Evolutionary conservation across 345 rosid genomes (phyloP).

Genomic region (Citropsis articulata): DNA sequence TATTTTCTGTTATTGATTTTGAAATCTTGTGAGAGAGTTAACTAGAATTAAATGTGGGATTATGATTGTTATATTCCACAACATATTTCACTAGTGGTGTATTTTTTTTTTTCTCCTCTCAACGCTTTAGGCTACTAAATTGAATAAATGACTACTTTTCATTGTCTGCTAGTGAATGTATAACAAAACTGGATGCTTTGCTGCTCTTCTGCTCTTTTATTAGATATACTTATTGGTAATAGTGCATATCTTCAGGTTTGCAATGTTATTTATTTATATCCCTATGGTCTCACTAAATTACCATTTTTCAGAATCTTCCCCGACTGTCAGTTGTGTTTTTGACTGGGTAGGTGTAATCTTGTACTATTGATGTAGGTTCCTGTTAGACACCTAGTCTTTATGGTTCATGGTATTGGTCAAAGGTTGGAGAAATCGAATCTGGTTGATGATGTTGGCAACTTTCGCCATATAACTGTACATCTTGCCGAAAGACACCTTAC

Average conservation of each 20-base stretch:
- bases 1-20: too few relatives aligned
- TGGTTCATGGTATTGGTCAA: slow-evolving; percentile 99
- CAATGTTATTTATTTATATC: neutral
- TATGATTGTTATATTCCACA: neutral
- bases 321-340: neutral
- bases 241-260: neutral
- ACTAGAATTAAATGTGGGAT: neutral
- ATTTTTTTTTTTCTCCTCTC: neutral
- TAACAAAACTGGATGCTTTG: neutral
- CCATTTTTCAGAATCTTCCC: neutral
- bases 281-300: neutral
- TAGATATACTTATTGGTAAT: neutral
- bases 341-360: slow-evolving; percentile 2
- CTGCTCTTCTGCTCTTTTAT: neutral
- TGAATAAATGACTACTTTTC: neutral
- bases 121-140: neutral
- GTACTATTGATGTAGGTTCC: slow-evolving; percentile 66
- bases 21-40: too few relatives aligned
- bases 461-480: slow-evolving; percentile 75
- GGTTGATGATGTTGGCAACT: slow-evolving; percentile 90
- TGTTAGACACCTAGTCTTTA: slow-evolving; percentile 89
- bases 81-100: neutral
- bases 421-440: slow-evolving; percentile 94
- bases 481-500: slow-evolving; percentile 80
- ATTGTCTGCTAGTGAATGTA: neutral